Base-by-base conservation (phyloP, 2,329 filamentous ascomycete species). In the Leptographium galeiforme region DNA sequence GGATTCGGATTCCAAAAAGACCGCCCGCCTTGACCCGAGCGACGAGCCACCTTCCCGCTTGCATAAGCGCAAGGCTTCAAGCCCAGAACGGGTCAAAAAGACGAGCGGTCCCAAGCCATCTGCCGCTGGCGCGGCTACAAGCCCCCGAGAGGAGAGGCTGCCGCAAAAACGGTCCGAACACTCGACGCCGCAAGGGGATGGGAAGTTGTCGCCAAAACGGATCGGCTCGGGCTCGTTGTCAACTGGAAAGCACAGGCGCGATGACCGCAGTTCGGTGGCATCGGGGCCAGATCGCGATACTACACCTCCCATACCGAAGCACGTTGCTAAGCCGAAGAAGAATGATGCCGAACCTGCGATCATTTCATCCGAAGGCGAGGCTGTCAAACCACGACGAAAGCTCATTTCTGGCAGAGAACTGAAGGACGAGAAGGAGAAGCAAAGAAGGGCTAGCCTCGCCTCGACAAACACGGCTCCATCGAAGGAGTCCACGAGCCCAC, bases 391-490 rank as follows among this genome's bases (percentile, higher is more conserved):
- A 2, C 69, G 81, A 30, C 72, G 79, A 41, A 85, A 83, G 61
- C 71, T 85, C 12, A 72, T 84, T 19, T 84, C 81, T 1, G 81
- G 81, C 39, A 76, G 75, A 51, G 81, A 84, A 54, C 65, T 82
- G 41, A 78, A 79, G 56, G 77, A 76, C 11, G 77, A 81, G 61
- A 70, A 58, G 40, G 57, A 53, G 52, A 77, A 76, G 63, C 76
- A 81, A 58, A 71, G 79, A 18, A 76, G 80, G 8, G 70, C 75
- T 46, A 82, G 79, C 61, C 68, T 81, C 66, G 73, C 69, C 0
- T 82, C 79, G 2, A 33, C 46, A n/a, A 57, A 43, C 18, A 80
- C 70, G 46, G 67, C 74, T 5, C 71, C 71, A 3, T 57, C 74
- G 32, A 76, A 77, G 57, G 77, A 80, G 41, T 70, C 74, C 1